phyloP scores from a whole-genome alignment of 2,329 filamentous ascomycete species.

The Aspergillus fumigatus region DNA sequence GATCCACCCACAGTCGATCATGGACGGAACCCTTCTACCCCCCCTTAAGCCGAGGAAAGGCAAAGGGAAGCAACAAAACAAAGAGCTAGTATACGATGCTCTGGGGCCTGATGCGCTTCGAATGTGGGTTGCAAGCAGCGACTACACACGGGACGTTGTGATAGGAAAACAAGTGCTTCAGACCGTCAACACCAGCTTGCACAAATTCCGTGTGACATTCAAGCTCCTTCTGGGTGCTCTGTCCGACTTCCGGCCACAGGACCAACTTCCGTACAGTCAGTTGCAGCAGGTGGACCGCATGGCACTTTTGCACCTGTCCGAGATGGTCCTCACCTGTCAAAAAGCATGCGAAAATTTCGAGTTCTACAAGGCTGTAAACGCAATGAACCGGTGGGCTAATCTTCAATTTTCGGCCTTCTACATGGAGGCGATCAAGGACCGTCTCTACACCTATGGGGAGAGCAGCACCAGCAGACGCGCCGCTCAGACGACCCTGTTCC shows the following conservation, averaged over 20 bases:
- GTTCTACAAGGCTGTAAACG: constrained; percentile 71
- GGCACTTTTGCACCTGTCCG: constrained; percentile 68
- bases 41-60: constrained; percentile 61
- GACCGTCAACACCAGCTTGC: constrained; percentile 67
- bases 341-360: constrained; percentile 66
- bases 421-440: constrained; percentile 86
- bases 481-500: constrained; percentile 53
- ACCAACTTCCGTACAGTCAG: constrained; percentile 38
- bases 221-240: constrained; percentile 84
- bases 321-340: constrained; percentile 61
- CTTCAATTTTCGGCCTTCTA: constrained; percentile 89
- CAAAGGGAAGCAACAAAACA: constrained; percentile 40
- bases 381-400: constrained; percentile 75
- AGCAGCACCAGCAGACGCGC: constrained; percentile 56
- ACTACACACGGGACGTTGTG: constrained; percentile 83
- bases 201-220: constrained; percentile 84
- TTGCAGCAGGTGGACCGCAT: constrained; percentile 66
- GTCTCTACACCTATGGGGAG: constrained; percentile 76
- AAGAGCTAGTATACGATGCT: constrained; percentile 54
- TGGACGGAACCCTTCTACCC: constrained; percentile 74
- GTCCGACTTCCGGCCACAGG: constrained; percentile 49
- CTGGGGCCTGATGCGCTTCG: constrained; percentile 84
- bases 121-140: constrained; percentile 85
- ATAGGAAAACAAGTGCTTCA: constrained; percentile 75
- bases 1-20: constrained; percentile 74